Base-by-base conservation (phyloP, 192 early-diverging fungal species). In the Backusella luteola region DNA sequence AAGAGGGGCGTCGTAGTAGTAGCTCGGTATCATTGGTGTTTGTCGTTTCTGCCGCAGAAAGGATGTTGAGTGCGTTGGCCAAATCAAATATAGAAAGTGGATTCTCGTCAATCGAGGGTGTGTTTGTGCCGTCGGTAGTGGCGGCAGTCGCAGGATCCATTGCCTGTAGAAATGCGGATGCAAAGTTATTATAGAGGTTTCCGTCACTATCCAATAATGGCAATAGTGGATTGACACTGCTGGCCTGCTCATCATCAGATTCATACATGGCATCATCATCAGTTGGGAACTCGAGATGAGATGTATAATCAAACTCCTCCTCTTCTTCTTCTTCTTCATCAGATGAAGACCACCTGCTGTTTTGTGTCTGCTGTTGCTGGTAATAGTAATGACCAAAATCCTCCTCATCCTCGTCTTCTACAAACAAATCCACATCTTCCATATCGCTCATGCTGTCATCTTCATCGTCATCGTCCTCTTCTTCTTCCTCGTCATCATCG, bases 381-480 rank as follows among this genome's bases (percentile, higher is more conserved):
- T 49, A 49, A n/a, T 67, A 56, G 15, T 44, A 23, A 3, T 49
- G 36, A 39, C 72, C 39, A 23, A 44, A 35, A 5, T 77, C 80
- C 12, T 75, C 80, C 0, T 74, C 68, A 23, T 76, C 73, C 34
- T 80, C 59, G 19, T 46, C 44, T 19, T 75, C 74, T 3, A 72
- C 80, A 21, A 73, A 66, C 7, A 41, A 2, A 12, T 78, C 80
- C 0, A 74, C 49, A 14, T 76, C 70, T 9, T 75, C 69, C 7
- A 35, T 32, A 39, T 42, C 34, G 36, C 35, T 53, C 34, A 67
- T 38, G 6, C 39, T 59, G 0, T 72, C 74, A 3, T 83, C 84
- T n/a, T 68, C 70, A 26, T 78, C 82, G n/a, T 83, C 84, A 0
- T 85, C 84, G 15, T 80, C 81, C 8, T 87, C 82, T 3, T 83